phyloP scores from a whole-genome alignment of 106 monocot genomes.

The Apostasia ramifera region DNA sequence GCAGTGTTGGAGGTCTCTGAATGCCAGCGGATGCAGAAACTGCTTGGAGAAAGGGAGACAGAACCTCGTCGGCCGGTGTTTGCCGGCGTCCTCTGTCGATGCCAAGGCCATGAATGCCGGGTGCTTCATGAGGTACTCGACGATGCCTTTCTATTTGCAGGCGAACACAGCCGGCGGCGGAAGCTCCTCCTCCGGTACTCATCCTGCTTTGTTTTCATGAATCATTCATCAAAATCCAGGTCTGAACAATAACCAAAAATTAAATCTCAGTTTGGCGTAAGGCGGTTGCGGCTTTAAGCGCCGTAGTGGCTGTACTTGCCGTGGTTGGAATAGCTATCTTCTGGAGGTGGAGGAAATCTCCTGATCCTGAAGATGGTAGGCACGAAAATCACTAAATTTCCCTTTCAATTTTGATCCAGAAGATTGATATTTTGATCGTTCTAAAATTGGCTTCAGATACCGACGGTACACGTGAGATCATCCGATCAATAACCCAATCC shows the following conservation, averaged over 20 bases:
- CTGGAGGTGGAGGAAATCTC: conserved; percentile 16
- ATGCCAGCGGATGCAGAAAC: conserved; percentile 25
- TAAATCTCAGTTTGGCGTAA: conserved; percentile 4
- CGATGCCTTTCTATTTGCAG: conserved; percentile 33
- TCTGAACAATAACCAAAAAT: neutral
- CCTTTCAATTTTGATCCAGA: neutral
- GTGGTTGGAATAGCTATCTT: conserved; percentile 15
- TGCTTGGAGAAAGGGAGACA: conserved; percentile 31
- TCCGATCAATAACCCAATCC: conserved; percentile 34
- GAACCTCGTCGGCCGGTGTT: conserved; percentile 14
- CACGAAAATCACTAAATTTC: neutral
- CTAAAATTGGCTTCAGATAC: conserved; percentile 5
- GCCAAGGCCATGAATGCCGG: conserved; percentile 49
- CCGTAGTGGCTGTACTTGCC: conserved; percentile 8
- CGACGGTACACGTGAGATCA: conserved; percentile 28
- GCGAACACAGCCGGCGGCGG: conserved; percentile 3
- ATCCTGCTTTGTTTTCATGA: neutral
- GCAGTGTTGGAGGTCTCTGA: conserved; percentile 48
- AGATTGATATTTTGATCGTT: neutral
- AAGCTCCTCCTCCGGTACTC: conserved; percentile 14
- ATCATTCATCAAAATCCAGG: neutral
- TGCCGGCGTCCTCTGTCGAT: conserved; percentile 27
- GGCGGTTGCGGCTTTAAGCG: conserved; percentile 13
- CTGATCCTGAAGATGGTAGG: conserved; percentile 14
- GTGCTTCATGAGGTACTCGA: conserved; percentile 56